A percentile compares a stretch with the other conserved stretches of the same genome.
Conservation (phyloP, 179 eudicot species). For the Spinacia oleracea region DNA sequence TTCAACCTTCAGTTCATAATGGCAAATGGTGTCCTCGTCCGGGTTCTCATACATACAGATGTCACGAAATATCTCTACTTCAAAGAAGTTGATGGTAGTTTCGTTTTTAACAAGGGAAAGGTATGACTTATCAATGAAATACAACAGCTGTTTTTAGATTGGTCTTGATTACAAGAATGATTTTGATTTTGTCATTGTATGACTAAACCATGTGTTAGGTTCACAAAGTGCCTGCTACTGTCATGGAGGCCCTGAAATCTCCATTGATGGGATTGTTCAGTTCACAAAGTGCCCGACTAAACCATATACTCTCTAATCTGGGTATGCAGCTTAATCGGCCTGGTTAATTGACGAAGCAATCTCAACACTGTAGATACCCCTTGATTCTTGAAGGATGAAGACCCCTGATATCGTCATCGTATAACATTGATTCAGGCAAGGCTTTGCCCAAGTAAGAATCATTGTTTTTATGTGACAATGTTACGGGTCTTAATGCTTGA, state of each 20-base stretch:
- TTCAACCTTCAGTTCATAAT: conserved; percentile 58
- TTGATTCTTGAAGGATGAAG: no score
- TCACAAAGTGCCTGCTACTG: conserved; percentile 86
- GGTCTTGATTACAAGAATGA: not conserved
- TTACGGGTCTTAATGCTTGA: no score
- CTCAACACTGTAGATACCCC: no score
- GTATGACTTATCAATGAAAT: conserved; percentile 27
- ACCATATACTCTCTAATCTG: no score
- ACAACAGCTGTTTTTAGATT: not conserved
- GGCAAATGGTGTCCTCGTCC: conserved; percentile 82
- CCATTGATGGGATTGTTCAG: conserved; percentile 80
- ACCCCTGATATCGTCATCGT: no score
- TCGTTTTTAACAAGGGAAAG: conserved; percentile 85
- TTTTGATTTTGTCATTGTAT: not conserved
- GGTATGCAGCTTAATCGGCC: no score
- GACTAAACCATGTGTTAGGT: conserved; percentile 38
- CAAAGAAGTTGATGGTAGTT: conserved; percentile 90
- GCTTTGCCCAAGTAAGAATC: no score
- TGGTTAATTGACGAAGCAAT: no score
- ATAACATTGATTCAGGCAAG: no score
- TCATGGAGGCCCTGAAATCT: conserved; percentile 82
- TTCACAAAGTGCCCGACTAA: no score
- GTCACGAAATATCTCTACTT: conserved; percentile 84
- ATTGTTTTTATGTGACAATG: no score
- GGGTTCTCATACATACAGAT: conserved; percentile 72